Base-by-base conservation (phyloP, 805 yeast genomes). In the Kodamaea kaohsiungensis region DNA sequence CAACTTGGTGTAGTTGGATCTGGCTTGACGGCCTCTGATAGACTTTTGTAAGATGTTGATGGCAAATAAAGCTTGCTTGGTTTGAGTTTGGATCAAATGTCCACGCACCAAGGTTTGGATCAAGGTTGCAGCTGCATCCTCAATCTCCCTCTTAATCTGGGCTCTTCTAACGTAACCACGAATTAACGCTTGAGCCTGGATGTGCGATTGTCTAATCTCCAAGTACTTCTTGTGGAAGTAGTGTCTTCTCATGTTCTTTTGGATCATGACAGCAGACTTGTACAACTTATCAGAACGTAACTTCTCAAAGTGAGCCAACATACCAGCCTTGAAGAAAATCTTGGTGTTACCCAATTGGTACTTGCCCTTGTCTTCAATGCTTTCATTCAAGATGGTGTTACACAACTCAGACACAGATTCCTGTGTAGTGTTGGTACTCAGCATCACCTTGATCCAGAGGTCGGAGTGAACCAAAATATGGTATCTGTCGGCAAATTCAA, bases 281-380 rank as follows among this genome's bases (percentile, higher is more conserved):
- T 82, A 82, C 61, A 91, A 81, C 64, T 91, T 89, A 58, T 87
- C 89, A 33, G 91, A 76, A 70, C 98, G 85, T 65, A 88, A 73
- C 62, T 90, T 90, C 72, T 93, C 99, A 62, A 93, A 79, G 58
- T 85, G 85, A 3, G 98, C 98, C 69, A 93, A 78, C 88, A 93
- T 89, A 67, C 99, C 99, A 30, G 98, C 97, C 65, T 96, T 88
- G 77, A 93, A 90, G 76, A 93, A 93, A 54, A 93, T 91, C 74
- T 93, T 93, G 43, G 96, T 88, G 66, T 89, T 85, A 74, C 99
- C 99, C 56, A 89, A 79, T 72, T 92, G 97, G 69, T 88, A 92
- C 64, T 89, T 88, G 52, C 77, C 73, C 38, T 78, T 79, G 66
- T 85, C 89, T 22, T 85, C 81, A 51, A 89, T 86, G 43, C 88